A percentile compares a stretch with the other conserved stretches of the same genome.
Evolutionary conservation across 495 filamentous ascomycete species (phyloP).

Genomic region (Aspergillus leporis): DNA sequence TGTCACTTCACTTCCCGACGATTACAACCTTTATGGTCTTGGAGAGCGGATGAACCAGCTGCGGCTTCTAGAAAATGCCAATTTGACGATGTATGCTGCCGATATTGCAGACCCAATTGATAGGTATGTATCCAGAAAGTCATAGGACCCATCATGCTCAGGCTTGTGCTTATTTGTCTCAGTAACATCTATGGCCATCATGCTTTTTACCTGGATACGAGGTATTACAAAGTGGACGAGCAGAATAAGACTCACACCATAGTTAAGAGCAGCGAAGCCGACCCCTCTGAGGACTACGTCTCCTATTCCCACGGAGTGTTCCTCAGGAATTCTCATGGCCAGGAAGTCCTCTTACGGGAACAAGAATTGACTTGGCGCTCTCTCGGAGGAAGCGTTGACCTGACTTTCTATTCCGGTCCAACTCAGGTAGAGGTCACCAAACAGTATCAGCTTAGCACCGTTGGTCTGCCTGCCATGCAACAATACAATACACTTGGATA

Average conservation of each 20-base stretch:
- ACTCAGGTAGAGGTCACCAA: constrained; percentile 56
- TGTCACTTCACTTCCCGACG: constrained; percentile 52
- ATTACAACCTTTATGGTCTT: constrained; percentile 66
- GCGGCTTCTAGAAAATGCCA: constrained; percentile 58
- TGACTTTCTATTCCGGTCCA: constrained; percentile 64
- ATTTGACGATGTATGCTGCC: constrained; percentile 68
- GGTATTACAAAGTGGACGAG: constrained; percentile 60
- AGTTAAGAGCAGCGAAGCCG: constrained; percentile 53
- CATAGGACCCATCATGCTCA: background rate
- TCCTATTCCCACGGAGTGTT: constrained; percentile 65
- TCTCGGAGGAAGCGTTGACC: constrained; percentile 61
- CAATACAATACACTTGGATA: constrained; percentile 63
- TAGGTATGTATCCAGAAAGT: constrained; percentile 25
- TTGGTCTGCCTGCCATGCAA: constrained; percentile 64
- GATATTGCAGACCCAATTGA: constrained; percentile 67
- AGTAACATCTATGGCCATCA: constrained; percentile 63
- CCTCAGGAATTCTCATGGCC: constrained; percentile 67
- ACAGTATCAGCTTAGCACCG: constrained; percentile 55
- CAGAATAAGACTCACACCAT: constrained; percentile 52
- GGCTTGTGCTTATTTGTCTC: constrained; percentile 5
- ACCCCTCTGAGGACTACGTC: constrained; percentile 56
- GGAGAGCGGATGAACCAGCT: constrained; percentile 61
- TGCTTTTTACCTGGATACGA: constrained; percentile 64
- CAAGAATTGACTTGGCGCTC: constrained; percentile 75
- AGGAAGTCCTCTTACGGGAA: constrained; percentile 68